A percentile compares a stretch with the other conserved stretches of the same genome.
phyloP scores from a whole-genome alignment of 169 alveolate species.

The Neospora caninum region DNA sequence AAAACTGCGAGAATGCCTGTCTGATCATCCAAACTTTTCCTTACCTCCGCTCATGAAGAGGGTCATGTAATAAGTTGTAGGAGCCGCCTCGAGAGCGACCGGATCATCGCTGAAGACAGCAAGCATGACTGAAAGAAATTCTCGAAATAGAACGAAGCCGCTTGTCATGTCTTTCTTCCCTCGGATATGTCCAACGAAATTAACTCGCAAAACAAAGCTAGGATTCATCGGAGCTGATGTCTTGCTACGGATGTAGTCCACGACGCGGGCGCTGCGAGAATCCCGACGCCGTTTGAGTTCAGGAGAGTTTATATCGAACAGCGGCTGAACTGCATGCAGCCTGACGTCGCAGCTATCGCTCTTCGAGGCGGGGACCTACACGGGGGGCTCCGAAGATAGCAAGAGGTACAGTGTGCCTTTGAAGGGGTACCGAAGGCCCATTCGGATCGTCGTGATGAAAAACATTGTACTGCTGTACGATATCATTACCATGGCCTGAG shows the following conservation, averaged over 20 bases:
- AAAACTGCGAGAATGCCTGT: too few species aligned
- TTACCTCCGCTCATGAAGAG: constrained; percentile 47
- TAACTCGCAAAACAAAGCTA: too few species aligned
- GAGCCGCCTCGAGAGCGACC: constrained; percentile 61
- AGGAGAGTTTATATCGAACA: too few species aligned
- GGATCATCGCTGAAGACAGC: constrained; percentile 53
- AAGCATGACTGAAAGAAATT: neutral
- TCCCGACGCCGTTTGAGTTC: too few species aligned
- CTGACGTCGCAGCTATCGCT: too few species aligned
- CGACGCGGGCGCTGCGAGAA: too few species aligned
- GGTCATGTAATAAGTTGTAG: constrained; percentile 42
- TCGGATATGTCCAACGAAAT: too few species aligned
- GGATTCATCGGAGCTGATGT: too few species aligned
- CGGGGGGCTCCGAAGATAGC: constrained; percentile 59
- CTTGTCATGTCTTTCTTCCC: too few species aligned
- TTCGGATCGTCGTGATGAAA: constrained; percentile 45
- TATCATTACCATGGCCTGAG: constrained; percentile 62
- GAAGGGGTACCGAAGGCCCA: constrained; percentile 64
- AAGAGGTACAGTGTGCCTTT: constrained; percentile 65
- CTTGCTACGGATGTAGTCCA: too few species aligned
- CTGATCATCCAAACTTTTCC: neutral
- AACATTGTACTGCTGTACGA: constrained; percentile 48
- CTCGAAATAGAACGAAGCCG: too few species aligned
- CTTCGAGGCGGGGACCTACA: constrained; percentile 9
- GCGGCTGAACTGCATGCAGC: too few species aligned